These are phyloP conservation scores for Lentinula sp. DNA, from an alignment of 768 basidiomycete genomes.

Conservation along the genomic window DNA sequence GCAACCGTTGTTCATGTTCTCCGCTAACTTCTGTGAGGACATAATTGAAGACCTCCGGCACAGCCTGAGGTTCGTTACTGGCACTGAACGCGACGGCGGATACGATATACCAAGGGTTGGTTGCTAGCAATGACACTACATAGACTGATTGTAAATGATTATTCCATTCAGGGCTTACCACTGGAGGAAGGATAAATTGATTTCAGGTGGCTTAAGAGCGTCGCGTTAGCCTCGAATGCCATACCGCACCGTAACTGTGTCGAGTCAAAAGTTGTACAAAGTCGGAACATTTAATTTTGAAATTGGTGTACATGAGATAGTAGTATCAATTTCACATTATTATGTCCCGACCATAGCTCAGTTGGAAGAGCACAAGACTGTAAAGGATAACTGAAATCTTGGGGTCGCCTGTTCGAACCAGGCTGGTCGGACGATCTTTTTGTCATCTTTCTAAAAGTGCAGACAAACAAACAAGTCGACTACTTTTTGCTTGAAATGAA, in stretches of 20 bases:
- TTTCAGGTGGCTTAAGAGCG: constrained; percentile 37
- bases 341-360: constrained; percentile 37
- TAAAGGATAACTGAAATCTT: constrained; percentile 35
- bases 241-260: background rate
- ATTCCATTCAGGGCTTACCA: constrained; percentile 7
- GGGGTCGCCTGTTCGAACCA: constrained; percentile 60
- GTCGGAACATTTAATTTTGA: no score
- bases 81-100: constrained; percentile 52
- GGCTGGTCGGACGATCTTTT: constrained; percentile 34
- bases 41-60: constrained; percentile 47
- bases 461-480: no score
- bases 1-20: constrained; percentile 26
- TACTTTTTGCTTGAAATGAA: no score
- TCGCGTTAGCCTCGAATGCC: constrained; percentile 27
- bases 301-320: no score
- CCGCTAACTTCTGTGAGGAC: constrained; percentile 31
- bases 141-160: background rate
- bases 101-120: constrained; percentile 56
- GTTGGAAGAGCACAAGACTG: constrained; percentile 48
- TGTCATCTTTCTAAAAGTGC: no score
- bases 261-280: no score
- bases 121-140: background rate
- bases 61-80: constrained; percentile 52
- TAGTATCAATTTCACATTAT: no score
- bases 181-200: constrained; percentile 32